Conservation (phyloP, 768 basidiomycete genomes). For the Auricularia sp. region DNA sequence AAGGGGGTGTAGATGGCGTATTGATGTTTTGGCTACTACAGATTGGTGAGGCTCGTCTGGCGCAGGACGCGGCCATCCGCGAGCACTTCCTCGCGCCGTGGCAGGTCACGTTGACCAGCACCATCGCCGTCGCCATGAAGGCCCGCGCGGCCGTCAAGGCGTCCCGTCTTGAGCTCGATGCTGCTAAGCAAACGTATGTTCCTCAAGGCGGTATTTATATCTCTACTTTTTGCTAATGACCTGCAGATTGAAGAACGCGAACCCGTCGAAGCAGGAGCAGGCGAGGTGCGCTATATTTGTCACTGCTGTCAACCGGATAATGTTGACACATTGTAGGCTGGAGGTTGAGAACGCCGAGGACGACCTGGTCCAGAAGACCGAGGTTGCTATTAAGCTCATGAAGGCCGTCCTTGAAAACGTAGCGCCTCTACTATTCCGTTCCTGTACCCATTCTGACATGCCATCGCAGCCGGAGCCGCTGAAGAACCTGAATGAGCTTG, state of each 20-base stretch:
- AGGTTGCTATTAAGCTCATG: conserved; percentile 93
- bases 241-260: conserved; percentile 66
- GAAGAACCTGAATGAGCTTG: conserved; percentile 86
- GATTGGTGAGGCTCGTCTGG: conserved; percentile 63
- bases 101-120: conserved; percentile 78
- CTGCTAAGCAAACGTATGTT: conserved; percentile 77
- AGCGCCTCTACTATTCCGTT: conserved; percentile 2
- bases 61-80: conserved; percentile 68
- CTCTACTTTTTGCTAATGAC: neutral
- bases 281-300: conserved; percentile 36
- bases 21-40: conserved; percentile 7
- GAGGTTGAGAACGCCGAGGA: conserved; percentile 93
- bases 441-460: conserved; percentile 29
- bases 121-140: conserved; percentile 85
- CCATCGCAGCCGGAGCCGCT: conserved; percentile 64
- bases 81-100: conserved; percentile 67
- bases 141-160: conserved; percentile 73
- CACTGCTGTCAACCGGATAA: neutral
- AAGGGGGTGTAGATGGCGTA: neutral
- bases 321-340: conserved; percentile 26
- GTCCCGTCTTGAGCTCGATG: conserved; percentile 80
- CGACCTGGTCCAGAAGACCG: conserved; percentile 94
- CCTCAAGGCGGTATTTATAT: neutral
- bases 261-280: conserved; percentile 76
- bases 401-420: conserved; percentile 92